Evolutionary conservation across 768 basidiomycete species (phyloP).

Genomic region (Leccinum rimulosum): DNA sequence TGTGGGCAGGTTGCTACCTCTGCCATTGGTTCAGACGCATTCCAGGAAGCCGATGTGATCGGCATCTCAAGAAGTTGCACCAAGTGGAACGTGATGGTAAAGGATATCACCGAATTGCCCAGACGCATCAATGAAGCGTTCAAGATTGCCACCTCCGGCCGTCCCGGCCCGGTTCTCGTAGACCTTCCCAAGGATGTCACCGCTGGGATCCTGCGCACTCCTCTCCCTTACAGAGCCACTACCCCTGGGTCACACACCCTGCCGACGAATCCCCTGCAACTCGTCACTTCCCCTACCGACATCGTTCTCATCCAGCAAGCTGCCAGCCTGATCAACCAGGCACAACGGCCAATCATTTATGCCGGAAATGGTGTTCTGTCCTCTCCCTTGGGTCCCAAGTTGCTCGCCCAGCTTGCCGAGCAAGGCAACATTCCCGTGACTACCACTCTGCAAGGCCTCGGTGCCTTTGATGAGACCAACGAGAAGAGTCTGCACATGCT

Average conservation of each 20-base stretch:
- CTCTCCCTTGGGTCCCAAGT: constrained; percentile 74
- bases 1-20: constrained; percentile 98
- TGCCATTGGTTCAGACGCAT: constrained; percentile 98
- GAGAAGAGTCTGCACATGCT: constrained; percentile 92
- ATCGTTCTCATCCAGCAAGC: constrained; percentile 71
- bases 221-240: constrained; percentile 83
- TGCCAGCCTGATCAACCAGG: constrained; percentile 87
- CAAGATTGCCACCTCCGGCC: constrained; percentile 96
- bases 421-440: constrained; percentile 95
- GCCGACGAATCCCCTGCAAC: constrained; percentile 69
- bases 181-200: constrained; percentile 99
- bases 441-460: constrained; percentile 94
- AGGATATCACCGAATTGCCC: constrained; percentile 92
- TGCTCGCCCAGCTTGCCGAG: constrained; percentile 75
- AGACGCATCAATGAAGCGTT: constrained; percentile 98
- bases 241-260: constrained; percentile 80
- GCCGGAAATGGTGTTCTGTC: constrained; percentile 90
- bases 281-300: constrained; percentile 59
- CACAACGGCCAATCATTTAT: constrained; percentile 89
- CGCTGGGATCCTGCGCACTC: constrained; percentile 81
- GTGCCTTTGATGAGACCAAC: constrained; percentile 90
- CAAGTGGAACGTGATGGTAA: constrained; percentile 99
- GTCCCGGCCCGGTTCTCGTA: constrained; percentile 96
- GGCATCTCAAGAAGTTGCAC: constrained; percentile 97
- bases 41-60: constrained; percentile 97